These are phyloP conservation scores for Ustilago xerochloae DNA, from an alignment of 1,284 basidiomycete species.

Conservation along the genomic window DNA sequence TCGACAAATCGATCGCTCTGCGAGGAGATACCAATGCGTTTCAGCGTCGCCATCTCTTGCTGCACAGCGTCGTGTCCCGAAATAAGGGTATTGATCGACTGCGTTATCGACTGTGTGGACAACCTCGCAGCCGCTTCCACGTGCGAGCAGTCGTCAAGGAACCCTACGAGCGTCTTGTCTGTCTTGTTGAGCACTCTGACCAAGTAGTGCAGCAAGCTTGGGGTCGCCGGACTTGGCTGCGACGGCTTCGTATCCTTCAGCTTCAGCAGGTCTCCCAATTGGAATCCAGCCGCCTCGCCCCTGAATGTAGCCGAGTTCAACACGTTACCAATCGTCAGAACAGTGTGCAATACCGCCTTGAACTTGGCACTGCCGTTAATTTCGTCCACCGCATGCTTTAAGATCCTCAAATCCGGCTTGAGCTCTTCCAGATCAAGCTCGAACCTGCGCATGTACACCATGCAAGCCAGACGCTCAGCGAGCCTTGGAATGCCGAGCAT, in stretches of 20 bases:
- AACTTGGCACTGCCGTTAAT: constrained; percentile 78
- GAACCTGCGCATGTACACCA: constrained; percentile 83
- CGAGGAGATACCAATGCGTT: constrained; percentile 41
- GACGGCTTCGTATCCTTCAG: constrained; percentile 85
- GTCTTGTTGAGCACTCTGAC: constrained; percentile 79
- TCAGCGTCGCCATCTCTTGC: constrained; percentile 41
- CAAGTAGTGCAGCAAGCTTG: constrained; percentile 86
- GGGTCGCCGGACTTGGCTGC: constrained; percentile 77
- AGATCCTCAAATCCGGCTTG: constrained; percentile 80
- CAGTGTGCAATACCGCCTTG: constrained; percentile 75
- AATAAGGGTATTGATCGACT: constrained; percentile 39
- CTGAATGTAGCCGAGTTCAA: constrained; percentile 84
- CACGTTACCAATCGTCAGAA: constrained; percentile 82
- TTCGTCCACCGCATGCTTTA: constrained; percentile 80
- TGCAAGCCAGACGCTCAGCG: constrained; percentile 78
- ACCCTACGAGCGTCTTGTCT: constrained; percentile 77
- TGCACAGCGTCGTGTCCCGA: constrained; percentile 38
- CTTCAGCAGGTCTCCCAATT: constrained; percentile 82
- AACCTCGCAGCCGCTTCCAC: constrained; percentile 76
- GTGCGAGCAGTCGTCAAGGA: constrained; percentile 83
- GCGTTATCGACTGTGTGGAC: constrained; percentile 45
- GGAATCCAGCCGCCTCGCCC: constrained; percentile 84
- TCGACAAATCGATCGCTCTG: constrained; percentile 48
- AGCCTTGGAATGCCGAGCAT: constrained; percentile 83
- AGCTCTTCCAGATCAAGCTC: constrained; percentile 86